Evolutionary conservation across 306 rosid genomes (phyloP).

Genomic region (Oemleria cerasiformis): DNA sequence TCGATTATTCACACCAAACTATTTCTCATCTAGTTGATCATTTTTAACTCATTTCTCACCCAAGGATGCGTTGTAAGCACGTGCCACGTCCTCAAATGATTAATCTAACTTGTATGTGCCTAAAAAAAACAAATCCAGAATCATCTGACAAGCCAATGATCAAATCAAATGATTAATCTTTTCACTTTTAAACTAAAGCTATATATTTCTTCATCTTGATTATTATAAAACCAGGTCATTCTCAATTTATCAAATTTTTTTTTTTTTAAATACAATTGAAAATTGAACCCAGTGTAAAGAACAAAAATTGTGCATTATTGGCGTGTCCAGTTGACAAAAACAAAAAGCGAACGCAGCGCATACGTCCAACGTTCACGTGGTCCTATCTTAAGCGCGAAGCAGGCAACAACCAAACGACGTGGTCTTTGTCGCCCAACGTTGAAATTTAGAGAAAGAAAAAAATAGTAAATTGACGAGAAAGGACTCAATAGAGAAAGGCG

Average conservation of each 20-base stretch:
- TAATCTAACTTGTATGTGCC: constrained; percentile 17
- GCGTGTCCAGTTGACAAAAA: not conserved
- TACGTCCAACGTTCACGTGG: constrained; percentile 13
- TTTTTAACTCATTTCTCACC: not conserved
- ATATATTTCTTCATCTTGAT: not conserved
- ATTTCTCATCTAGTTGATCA: not conserved
- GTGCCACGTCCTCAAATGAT: constrained; percentile 25
- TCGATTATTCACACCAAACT: no score
- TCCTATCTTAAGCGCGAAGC: not conserved
- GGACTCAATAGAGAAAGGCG: constrained; percentile 18
- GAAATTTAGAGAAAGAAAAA: not conserved
- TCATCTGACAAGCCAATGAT: constrained; percentile 38
- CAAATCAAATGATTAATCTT: not conserved
- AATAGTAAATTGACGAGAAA: not conserved
- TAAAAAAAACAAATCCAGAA: constrained; percentile 33
- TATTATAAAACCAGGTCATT: no score
- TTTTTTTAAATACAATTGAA: not conserved
- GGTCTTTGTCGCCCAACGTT: constrained; percentile 19
- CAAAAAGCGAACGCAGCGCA: not conserved
- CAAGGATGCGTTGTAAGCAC: constrained; percentile 2
- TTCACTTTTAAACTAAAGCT: not conserved
- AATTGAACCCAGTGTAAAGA: not conserved
- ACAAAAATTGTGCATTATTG: not conserved
- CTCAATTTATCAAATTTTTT: no score
- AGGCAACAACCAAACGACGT: constrained; percentile 10